A percentile compares a stretch with the other conserved stretches of the same genome.
Evolutionary conservation across 495 filamentous ascomycete species (phyloP).

Genomic region (Aspergillus kassunensis): DNA sequence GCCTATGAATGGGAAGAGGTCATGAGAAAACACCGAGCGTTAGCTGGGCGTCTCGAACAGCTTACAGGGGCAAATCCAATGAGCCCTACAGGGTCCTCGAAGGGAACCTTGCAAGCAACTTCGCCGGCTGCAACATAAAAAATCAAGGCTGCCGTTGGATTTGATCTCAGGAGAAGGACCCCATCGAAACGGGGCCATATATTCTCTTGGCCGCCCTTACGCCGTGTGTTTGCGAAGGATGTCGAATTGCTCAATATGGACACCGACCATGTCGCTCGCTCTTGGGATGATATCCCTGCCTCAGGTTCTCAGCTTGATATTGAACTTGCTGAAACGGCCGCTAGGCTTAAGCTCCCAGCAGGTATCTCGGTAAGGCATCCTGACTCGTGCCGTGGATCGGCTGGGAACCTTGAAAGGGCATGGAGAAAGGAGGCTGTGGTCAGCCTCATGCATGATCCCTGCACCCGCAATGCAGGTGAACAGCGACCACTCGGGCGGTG

Average conservation of each 20-base stretch:
- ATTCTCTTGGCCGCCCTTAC: too few relatives aligned
- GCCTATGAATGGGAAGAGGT: conserved; percentile 82
- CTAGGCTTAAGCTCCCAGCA: too few relatives aligned
- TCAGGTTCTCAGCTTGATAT: too few relatives aligned
- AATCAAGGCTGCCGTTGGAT: background rate
- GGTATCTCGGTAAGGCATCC: too few relatives aligned
- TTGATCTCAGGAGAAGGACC: background rate
- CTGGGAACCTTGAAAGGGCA: too few relatives aligned
- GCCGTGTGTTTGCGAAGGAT: too few relatives aligned
- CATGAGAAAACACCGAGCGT: conserved; percentile 80
- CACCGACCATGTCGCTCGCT: too few relatives aligned
- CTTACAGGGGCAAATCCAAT: conserved; percentile 45
- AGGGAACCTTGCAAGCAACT: conserved; percentile 14
- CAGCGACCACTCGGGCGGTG: too few relatives aligned
- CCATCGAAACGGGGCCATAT: background rate
- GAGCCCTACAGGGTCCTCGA: conserved; percentile 15
- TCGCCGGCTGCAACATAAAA: conserved; percentile 8
- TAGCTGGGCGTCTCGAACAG: conserved; percentile 83
- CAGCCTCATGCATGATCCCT: background rate
- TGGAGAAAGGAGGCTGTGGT: background rate
- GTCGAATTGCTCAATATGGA: too few relatives aligned
- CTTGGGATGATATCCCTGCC: too few relatives aligned
- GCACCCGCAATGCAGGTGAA: background rate
- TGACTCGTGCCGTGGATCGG: too few relatives aligned
- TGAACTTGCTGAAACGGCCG: too few relatives aligned